Evolutionary conservation across 208 protist species (phyloP).

Genomic region (Crithidia thermophila): DNA sequence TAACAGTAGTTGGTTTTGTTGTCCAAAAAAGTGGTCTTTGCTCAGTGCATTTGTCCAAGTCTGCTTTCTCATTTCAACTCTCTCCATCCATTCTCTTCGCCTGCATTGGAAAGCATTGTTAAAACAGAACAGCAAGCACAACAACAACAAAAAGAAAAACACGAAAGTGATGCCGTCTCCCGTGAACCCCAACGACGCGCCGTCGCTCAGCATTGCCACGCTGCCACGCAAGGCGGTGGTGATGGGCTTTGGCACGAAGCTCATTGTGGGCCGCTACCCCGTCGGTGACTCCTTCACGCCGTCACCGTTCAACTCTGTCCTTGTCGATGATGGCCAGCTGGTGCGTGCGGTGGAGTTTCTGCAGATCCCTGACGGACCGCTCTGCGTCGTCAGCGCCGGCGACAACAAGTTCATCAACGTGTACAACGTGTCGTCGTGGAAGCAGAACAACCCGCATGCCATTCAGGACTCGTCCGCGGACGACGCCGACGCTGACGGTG

Average conservation of each 20-base stretch:
- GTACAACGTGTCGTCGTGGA: slow-evolving; percentile 59
- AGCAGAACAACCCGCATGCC: slow-evolving; percentile 41
- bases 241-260: slow-evolving; percentile 55
- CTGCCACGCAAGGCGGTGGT: slow-evolving; percentile 49
- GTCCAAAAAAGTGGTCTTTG: background rate
- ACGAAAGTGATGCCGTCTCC: slow-evolving; percentile 12
- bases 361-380: slow-evolving; percentile 55
- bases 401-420: slow-evolving; percentile 84
- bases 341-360: slow-evolving; percentile 71
- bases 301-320: slow-evolving; percentile 43
- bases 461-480: slow-evolving; percentile 30
- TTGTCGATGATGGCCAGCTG: slow-evolving; percentile 75
- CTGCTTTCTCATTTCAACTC: background rate
- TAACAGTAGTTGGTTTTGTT: too few relatives aligned
- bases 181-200: slow-evolving; percentile 28
- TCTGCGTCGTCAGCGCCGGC: slow-evolving; percentile 75
- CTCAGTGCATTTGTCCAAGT: background rate
- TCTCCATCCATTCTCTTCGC: background rate
- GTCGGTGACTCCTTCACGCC: slow-evolving; percentile 26
- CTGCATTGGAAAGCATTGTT: too few relatives aligned
- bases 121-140: background rate
- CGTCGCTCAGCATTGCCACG: slow-evolving; percentile 52
- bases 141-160: background rate
- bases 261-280: slow-evolving; percentile 60
- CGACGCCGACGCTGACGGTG: slow-evolving; percentile 12